phyloP scores from a whole-genome alignment of 768 basidiomycete species.

The Pisolithus orientalis region DNA sequence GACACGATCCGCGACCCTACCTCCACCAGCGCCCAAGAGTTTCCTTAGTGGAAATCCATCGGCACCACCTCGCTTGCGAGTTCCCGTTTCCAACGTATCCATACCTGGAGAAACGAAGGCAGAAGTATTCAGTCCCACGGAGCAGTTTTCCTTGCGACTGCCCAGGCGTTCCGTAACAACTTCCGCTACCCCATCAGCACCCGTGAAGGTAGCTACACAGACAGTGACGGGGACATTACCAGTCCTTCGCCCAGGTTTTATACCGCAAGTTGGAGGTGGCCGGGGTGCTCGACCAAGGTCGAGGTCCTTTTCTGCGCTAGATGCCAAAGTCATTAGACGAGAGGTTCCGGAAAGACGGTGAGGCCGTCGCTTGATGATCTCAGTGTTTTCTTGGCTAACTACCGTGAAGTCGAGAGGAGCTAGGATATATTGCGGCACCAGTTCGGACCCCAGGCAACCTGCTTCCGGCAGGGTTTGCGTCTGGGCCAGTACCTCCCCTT shows the following conservation, averaged over 20 bases:
- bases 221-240: constrained; percentile 7
- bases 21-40: constrained; percentile 23
- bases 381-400: constrained; percentile 8
- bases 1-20: constrained; percentile 25
- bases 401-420: constrained; percentile 18
- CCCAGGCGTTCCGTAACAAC: constrained; percentile 15
- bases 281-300: constrained; percentile 46
- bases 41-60: neutral
- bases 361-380: constrained; percentile 6
- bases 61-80: neutral
- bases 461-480: neutral
- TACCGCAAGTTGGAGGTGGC: constrained; percentile 42
- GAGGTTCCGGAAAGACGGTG: constrained; percentile 13
- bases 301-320: constrained; percentile 72
- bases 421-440: neutral
- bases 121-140: neutral
- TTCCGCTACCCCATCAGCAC: neutral
- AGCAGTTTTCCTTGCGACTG: constrained; percentile 4
- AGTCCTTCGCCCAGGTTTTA: constrained; percentile 58
- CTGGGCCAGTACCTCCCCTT: constrained; percentile 26
- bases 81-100: neutral
- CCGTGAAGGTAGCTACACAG: neutral
- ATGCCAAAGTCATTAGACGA: constrained; percentile 22
- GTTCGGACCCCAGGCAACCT: neutral
- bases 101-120: neutral